Evolutionary conservation across 768 basidiomycete species (phyloP), one percentile per base, ranked within the genome.

Genomic region (Lactarius quietus): DNA sequence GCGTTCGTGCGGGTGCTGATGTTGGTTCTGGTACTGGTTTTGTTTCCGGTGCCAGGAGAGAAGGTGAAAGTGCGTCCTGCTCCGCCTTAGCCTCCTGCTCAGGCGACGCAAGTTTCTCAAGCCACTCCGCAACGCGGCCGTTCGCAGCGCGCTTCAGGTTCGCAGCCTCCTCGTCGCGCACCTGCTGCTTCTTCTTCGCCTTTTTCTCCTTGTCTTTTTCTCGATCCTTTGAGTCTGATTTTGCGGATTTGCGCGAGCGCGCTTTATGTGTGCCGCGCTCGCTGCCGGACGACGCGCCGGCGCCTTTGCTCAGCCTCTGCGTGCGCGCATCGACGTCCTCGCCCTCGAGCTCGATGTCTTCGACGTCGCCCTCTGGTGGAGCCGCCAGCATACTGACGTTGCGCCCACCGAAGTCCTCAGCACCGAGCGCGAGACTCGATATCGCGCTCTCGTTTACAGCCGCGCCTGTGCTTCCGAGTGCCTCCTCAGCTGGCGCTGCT

Each of bases 121-220:
- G 70, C 90, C 90, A 93, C 9, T 86, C 89, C 10, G 90, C 81
- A n/a, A 93, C 86, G 28, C 88, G 78, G 8, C 89, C 89, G 65
- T 88, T 88, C 12, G 85, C 84, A 7, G 84, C 78, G 59, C 77
- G 74, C 54, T 77, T 72, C 26, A 83, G 66, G 38, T 76, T 75
- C 35, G 75, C 73, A 29, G 75, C 72, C 60, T 81, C 81, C 17
- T 76, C 73, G 38, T 76, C 77, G 66, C 74, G 77, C 18, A 31
- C 68, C 28, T 64, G 67, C 35, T 61, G 31, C 62, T 51, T 66
- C 28, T 36, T 58, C 54, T 20, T 62, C 28, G 43, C 45, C 45
- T 70, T 62, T 61, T 72, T 72, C 59, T 73, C 74, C 14, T 71
- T 73, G 64, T 73, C 70, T 72, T 26, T 74, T 64, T 45, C 73